Base-by-base conservation (phyloP, 2,329 filamentous ascomycete genomes). In the Ascochyta fabae region DNA sequence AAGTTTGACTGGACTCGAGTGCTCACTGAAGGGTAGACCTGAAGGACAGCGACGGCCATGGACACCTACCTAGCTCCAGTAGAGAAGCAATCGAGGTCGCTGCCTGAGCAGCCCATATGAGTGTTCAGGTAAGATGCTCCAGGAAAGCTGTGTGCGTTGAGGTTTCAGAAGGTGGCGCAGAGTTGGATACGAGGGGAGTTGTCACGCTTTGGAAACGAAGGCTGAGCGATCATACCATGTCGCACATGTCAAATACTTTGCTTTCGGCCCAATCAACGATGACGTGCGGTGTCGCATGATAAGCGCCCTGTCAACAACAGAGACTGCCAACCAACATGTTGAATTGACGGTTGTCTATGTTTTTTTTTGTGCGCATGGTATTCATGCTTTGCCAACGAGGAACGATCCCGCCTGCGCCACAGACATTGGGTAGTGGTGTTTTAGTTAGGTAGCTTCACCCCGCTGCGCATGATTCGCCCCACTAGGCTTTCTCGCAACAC, bases 1-100 rank as follows among this genome's bases (percentile, higher is more conserved):
- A 92, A 92, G 78, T 97, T 95, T 79, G 95, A 99, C 80, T 99
- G 95, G 88, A 89, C 87, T 26, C 84, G 83, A 63, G 80, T 87
- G 27, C 75, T 89, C 61, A 77, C 82, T 35, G 84, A 86, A 64
- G 80, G 74, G 40, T 62, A 56, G 47, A 43, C 33, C 31, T 19
- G 27, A 29, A 43, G 38, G 47, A 56, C 16, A 10, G 5, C 22
- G 5, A 34, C 7, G 35, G 10, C 38, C 9, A 22, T 27, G 35
- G 19, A 24, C 33, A 38, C 33, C 10, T 36, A 12, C 9, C 5
- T 22, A 44, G 27, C n/a, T 34, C 3, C 12, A n/a, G 26, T 19
- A 16, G 42, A 23, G 4, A 23, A 10, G 15, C 19, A 42, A 33
- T 26, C 24, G 23, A 23, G 36, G 26, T 26, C 15, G 10, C 16